Evolutionary conservation across 225 moss, liverwort and hornwort genomes (phyloP), one percentile per base, ranked within the genome.

Genomic region (Antitrichia curtipendula): DNA sequence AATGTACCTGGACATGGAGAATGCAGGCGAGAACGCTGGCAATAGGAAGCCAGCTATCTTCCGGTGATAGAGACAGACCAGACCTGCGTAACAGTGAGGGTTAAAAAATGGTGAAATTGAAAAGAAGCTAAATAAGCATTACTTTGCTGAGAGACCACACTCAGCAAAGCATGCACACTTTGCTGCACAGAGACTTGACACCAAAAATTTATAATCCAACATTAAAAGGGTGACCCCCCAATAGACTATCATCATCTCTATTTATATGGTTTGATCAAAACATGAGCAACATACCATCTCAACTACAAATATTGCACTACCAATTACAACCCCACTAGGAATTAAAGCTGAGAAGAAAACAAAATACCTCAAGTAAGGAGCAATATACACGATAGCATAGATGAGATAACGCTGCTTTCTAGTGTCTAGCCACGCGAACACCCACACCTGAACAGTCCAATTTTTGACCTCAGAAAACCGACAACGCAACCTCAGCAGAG

Each of bases 391-490:
- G 25, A 96, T 93, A 84, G 96, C 91, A 88, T 93, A 97, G 36
- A 94, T 91, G 82, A 99, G 92, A 88, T 99, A 99, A 69, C 94
- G 96, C 85, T 94, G 93, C 80, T 96, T 96, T 88, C 94, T 92
- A 70, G 96, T 95, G 78, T 99, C 99, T 79, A 99, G 88, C 95
- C 96, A 99, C 54, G 99, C 99, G 88, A 99, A 97, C 84, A 99
- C 97, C 99, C 99, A 99, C 53, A 92, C 95, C 98, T 99, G 94
- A 81, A 89, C 71, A 86, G 32, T 52, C 62, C 78, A 84, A 83
- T 49, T 82, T 52, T 34, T 20, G 3, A 68, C 77, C 72, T 84
- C 82, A 90, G 86, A 91, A 64, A 89, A 66, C 36, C 81, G 77
- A 70, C 38, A 78, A 78, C 47, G 72, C 77, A 73, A 53, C 73